Evolutionary conservation across 2,329 filamentous ascomycete genomes (phyloP).

Genomic region (Saccharata proteae): DNA sequence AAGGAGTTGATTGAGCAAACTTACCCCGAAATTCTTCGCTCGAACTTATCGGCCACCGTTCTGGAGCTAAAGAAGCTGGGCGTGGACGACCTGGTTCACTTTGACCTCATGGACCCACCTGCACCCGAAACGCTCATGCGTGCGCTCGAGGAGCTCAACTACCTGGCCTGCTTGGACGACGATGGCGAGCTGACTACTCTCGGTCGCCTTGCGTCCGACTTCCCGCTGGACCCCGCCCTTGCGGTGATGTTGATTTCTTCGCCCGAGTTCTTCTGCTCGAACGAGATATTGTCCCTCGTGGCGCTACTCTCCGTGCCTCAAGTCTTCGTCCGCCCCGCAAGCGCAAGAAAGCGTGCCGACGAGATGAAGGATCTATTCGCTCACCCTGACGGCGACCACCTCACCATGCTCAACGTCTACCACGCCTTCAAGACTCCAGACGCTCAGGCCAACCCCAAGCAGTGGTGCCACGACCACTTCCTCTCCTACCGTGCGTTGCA

Average conservation of each 20-base stretch:
- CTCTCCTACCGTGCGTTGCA: constrained; percentile 77
- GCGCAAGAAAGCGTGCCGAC: constrained; percentile 78
- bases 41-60: constrained; percentile 89
- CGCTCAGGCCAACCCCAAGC: constrained; percentile 61
- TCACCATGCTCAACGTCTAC: constrained; percentile 94
- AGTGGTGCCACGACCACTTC: constrained; percentile 97
- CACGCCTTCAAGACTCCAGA: constrained; percentile 81
- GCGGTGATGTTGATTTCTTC: constrained; percentile 97
- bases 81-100: constrained; percentile 90
- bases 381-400: constrained; percentile 85
- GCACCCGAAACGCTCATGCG: constrained; percentile 98
- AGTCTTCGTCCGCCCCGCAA: constrained; percentile 79
- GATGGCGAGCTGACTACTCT: constrained; percentile 85
- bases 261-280: constrained; percentile 96
- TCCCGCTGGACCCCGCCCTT: constrained; percentile 83
- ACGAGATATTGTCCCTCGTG: constrained; percentile 92
- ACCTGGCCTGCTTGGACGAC: constrained; percentile 89
- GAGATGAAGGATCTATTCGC: constrained; percentile 95
- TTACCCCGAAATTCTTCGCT: constrained; percentile 88
- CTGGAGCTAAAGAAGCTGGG: constrained; percentile 96
- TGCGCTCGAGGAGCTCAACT: constrained; percentile 93
- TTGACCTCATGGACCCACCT: constrained; percentile 96
- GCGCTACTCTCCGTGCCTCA: constrained; percentile 89
- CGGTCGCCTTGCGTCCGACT: constrained; percentile 81
- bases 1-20: constrained; percentile 97